A percentile compares a stretch with the other conserved stretches of the same genome.
Conservation (phyloP, 257 asterid species). For the Ocimum tenuiflorum region DNA sequence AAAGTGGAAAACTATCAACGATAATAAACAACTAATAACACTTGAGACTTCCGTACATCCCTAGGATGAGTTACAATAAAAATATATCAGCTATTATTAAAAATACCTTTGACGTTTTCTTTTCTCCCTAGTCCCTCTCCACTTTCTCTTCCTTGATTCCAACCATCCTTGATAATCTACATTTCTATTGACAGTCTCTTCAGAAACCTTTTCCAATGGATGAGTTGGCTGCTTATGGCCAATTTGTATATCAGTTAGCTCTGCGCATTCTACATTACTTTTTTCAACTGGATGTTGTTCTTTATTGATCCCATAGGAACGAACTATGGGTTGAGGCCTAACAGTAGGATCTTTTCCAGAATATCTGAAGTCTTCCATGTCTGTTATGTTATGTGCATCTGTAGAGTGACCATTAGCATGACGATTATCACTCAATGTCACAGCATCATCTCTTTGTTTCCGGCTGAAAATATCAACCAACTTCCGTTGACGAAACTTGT, state of each 20-base stretch:
- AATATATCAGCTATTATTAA: slow-evolving; percentile 6
- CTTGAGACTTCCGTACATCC: background rate
- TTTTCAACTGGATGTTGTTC: slow-evolving; percentile 30
- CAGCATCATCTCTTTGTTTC: slow-evolving; percentile 37
- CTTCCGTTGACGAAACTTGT: slow-evolving; percentile 86
- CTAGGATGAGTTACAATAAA: background rate
- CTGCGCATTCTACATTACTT: slow-evolving; percentile 32
- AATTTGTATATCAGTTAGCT: slow-evolving; percentile 32
- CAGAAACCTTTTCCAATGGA: slow-evolving; percentile 34
- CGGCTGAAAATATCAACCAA: slow-evolving; percentile 71
- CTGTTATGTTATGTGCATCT: slow-evolving; percentile 43
- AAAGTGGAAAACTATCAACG: slow-evolving; percentile 6
- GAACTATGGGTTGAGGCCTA: slow-evolving; percentile 68
- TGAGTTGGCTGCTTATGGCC: slow-evolving; percentile 21
- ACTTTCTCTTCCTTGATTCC: slow-evolving; percentile 83
- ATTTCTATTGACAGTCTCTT: slow-evolving; percentile 53
- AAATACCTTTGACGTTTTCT: slow-evolving; percentile 86
- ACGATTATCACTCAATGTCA: slow-evolving; percentile 25
- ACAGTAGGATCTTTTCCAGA: slow-evolving; percentile 32
- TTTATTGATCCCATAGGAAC: slow-evolving; percentile 37
- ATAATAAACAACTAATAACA: background rate
- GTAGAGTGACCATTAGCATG: slow-evolving; percentile 24
- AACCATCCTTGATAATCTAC: slow-evolving; percentile 93
- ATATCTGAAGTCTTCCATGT: slow-evolving; percentile 75
- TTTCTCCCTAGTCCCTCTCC: slow-evolving; percentile 72